phyloP scores from a whole-genome alignment of 495 filamentous ascomycete species.

The Penicillium soppii region DNA sequence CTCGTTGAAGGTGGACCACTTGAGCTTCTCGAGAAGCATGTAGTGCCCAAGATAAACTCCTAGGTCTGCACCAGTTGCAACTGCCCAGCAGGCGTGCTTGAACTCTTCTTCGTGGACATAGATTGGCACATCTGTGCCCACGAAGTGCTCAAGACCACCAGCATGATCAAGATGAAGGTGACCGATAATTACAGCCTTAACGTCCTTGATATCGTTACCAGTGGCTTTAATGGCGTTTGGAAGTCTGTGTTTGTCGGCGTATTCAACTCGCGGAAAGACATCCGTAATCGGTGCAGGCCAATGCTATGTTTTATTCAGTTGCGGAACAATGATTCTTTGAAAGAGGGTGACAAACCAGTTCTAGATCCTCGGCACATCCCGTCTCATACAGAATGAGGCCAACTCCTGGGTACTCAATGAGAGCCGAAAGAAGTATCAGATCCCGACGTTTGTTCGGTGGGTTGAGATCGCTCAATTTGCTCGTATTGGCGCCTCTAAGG shows the following conservation, averaged over 20 bases:
- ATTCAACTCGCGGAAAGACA: constrained; percentile 46
- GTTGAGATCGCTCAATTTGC: constrained; percentile 22
- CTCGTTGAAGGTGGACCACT: constrained; percentile 39
- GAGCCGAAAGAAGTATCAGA: constrained; percentile 38
- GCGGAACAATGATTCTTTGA: not conserved
- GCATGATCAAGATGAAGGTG: constrained; percentile 57
- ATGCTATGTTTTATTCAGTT: constrained; percentile 10
- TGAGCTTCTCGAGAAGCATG: constrained; percentile 26
- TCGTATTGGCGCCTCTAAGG: constrained; percentile 27
- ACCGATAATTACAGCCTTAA: constrained; percentile 53
- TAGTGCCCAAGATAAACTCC: constrained; percentile 47
- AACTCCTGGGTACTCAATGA: constrained; percentile 51
- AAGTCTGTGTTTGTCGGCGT: constrained; percentile 40
- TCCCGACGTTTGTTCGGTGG: constrained; percentile 40
- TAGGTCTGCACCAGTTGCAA: constrained; percentile 41
- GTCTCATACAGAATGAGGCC: constrained; percentile 55
- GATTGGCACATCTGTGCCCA: constrained; percentile 48
- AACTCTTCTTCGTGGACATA: constrained; percentile 54
- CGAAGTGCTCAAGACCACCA: constrained; percentile 51
- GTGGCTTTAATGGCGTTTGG: constrained; percentile 45
- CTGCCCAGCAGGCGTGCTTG: constrained; percentile 48
- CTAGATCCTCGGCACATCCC: constrained; percentile 46
- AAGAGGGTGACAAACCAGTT: constrained; percentile 22
- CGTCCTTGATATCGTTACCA: constrained; percentile 49
- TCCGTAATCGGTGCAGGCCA: constrained; percentile 43